Base-by-base conservation (phyloP, 345 rosid genomes). In the Heritiera fomes region DNA sequence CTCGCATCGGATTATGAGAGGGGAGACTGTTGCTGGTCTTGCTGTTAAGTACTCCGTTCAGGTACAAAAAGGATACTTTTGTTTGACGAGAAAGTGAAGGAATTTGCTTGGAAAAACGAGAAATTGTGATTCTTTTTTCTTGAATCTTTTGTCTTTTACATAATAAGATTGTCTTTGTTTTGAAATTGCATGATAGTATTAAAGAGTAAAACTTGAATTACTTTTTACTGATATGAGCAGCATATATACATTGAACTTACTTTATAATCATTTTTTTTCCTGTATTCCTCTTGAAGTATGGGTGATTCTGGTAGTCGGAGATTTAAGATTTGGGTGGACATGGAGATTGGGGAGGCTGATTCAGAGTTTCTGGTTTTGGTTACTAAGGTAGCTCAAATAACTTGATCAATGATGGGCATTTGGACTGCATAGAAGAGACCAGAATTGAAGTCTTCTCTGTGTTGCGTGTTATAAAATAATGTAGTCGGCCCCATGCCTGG, bases 41-140 rank as follows among this genome's bases (percentile, higher is more conserved):
- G 95, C 98, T 30, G 97, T 92, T 5, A 95, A 92, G 84, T 95
- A 93, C 79, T 92, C 98, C 1, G 95, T 88, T 76, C 99, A 95
- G 93, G 99, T 95, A 77, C 52, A 28, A 65, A 18, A 23, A 8
- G 63, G 64, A 49, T 76, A 8, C 46, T 43, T 17, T n/a, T 34
- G 3, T 52, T 38, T 70, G 41, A 1, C 40, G 73, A 23, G 49
- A 66, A 52, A 28, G 4, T 60, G 58, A 74, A 55, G 62, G 11
- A 28, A 59, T 43, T 20, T 11, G 59, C 60, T 47, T 75, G 13
- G 11, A 56, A n/a, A 55, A 23, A n/a, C 32, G 46, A 2, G 14
- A 53, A 8, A 3, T 55, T 53, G 8, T 70, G 59, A 49, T 52
- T 50, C 7, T 12, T n/a, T 45, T 65, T 60, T 28, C 17, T 23